These are phyloP conservation scores for Phlebiopsis flavidoalba DNA, from an alignment of 768 basidiomycete genomes.

Conservation along the genomic window DNA sequence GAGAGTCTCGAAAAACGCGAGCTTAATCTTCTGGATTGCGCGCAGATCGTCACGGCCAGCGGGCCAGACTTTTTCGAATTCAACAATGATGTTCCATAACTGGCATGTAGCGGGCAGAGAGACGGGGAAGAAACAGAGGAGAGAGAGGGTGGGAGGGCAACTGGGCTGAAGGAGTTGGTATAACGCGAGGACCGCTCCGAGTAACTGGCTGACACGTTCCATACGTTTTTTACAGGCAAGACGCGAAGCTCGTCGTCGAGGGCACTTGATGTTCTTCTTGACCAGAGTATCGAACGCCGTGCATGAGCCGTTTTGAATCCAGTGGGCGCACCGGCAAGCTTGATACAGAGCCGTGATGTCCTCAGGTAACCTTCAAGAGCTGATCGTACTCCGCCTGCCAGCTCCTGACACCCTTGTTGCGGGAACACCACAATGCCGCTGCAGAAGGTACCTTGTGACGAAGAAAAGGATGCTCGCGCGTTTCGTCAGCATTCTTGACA, in stretches of 20 bases:
- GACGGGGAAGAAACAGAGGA: slow-evolving; percentile 46
- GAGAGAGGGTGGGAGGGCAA: slow-evolving; percentile 56
- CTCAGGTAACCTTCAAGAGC: slow-evolving; percentile 54
- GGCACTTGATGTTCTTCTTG: slow-evolving; percentile 66
- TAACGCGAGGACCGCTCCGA: slow-evolving; percentile 79
- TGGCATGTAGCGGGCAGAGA: slow-evolving; percentile 60
- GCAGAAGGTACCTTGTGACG: slow-evolving; percentile 71
- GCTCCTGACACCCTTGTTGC: slow-evolving; percentile 40
- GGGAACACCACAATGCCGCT: slow-evolving; percentile 68
- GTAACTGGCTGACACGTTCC: slow-evolving; percentile 69
- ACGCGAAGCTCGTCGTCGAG: slow-evolving; percentile 69
- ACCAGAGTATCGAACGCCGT: slow-evolving; percentile 77
- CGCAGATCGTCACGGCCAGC: slow-evolving; percentile 94
- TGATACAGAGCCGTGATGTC: slow-evolving; percentile 39
- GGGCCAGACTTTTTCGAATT: slow-evolving; percentile 91
- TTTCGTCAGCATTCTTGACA: slow-evolving; percentile 74
- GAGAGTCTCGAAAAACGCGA: slow-evolving; percentile 85
- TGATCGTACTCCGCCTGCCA: slow-evolving; percentile 59
- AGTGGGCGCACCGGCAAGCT: slow-evolving; percentile 29
- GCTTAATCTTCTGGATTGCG: slow-evolving; percentile 91
- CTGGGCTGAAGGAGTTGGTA: slow-evolving; percentile 76
- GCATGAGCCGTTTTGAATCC: slow-evolving; percentile 74
- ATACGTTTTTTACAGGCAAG: slow-evolving; percentile 70
- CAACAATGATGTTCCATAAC: slow-evolving; percentile 71
- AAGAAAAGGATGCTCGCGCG: slow-evolving; percentile 70